Evolutionary conservation across 768 basidiomycete genomes (phyloP).

Genomic region (Tulasnella sp.): DNA sequence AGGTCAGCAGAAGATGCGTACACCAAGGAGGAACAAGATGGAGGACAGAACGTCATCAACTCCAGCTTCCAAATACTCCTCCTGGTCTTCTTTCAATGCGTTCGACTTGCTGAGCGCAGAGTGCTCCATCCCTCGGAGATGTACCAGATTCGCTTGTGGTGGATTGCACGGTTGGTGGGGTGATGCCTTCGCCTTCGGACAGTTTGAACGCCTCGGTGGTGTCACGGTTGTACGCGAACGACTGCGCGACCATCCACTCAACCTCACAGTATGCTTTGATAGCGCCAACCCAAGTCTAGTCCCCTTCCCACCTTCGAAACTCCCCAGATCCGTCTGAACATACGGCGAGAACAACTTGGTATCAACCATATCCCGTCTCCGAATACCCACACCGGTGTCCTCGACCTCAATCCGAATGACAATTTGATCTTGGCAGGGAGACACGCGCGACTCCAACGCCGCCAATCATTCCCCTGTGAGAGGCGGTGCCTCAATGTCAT

Average conservation of each 20-base stretch:
- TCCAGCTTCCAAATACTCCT: conserved; percentile 27
- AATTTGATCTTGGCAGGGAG: conserved; percentile 21
- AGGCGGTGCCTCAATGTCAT: background rate
- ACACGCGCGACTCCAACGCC: background rate
- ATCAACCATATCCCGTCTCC: conserved; percentile 12
- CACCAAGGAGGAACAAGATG: background rate
- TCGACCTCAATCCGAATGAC: conserved; percentile 38
- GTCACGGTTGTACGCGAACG: background rate
- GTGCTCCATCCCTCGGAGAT: conserved; percentile 36
- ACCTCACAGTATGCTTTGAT: conserved; percentile 38
- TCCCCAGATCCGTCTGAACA: conserved; percentile 38
- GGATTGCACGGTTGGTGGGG: conserved; percentile 5
- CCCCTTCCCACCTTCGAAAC: conserved; percentile 37
- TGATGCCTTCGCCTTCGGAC: conserved; percentile 7
- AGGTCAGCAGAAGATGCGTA: background rate
- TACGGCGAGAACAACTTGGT: conserved; percentile 25
- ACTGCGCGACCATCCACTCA: conserved; percentile 25
- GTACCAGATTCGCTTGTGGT: background rate
- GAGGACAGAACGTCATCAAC: conserved; percentile 22
- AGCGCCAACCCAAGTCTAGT: conserved; percentile 39
- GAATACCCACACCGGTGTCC: conserved; percentile 39
- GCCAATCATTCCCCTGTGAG: background rate
- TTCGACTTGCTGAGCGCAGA: conserved; percentile 62
- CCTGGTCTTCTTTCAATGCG: conserved; percentile 27
- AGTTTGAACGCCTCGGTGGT: background rate